These are phyloP conservation scores for Pseudoscleropodium purum DNA, from an alignment of 225 moss, liverwort and hornwort species.

Conservation along the genomic window DNA sequence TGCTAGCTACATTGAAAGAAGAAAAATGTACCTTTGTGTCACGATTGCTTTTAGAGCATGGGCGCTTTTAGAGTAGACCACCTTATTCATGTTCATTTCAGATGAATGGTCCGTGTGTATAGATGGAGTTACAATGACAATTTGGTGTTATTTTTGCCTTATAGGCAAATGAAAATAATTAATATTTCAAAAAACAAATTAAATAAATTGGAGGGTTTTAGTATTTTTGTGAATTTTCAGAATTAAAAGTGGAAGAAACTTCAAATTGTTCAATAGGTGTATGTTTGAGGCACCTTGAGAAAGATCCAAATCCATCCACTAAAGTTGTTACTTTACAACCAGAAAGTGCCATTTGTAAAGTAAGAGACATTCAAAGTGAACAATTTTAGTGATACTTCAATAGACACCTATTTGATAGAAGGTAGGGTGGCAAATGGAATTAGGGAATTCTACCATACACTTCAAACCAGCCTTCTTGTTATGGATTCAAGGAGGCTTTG, in stretches of 20 bases:
- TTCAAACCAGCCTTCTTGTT: neutral
- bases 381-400: fast-evolving
- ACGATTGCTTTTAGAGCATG: too few species aligned
- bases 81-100: too few species aligned
- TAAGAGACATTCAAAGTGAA: too few species aligned
- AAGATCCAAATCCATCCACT: neutral
- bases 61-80: too few species aligned
- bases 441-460: neutral
- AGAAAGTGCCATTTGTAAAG: too few species aligned
- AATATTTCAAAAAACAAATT: neutral
- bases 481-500: neutral
- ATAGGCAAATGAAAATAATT: neutral
- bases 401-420: neutral
- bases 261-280: neutral
- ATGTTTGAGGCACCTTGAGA: neutral
- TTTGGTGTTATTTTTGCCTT: neutral
- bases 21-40: too few species aligned
- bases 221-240: neutral
- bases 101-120: too few species aligned
- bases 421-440: fast-evolving
- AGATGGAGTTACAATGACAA: too few species aligned
- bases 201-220: neutral
- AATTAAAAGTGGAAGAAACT: neutral
- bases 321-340: neutral
- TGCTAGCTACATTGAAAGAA: too few species aligned